Conservation (phyloP, 2,329 filamentous ascomycete species). For the Alternaria brassicicola region DNA sequence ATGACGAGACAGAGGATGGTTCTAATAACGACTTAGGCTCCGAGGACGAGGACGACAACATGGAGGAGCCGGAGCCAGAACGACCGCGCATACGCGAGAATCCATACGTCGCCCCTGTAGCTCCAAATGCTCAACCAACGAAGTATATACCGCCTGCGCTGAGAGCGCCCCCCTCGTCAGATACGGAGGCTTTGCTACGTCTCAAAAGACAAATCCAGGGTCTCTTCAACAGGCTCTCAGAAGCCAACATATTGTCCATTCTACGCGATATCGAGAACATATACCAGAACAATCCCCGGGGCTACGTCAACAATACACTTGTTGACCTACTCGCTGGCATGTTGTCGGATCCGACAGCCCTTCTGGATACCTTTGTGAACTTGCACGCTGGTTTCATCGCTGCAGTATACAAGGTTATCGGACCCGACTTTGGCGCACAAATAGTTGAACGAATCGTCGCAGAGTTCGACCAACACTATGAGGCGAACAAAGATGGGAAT, state of each 20-base stretch:
- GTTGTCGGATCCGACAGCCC: slow-evolving; percentile 75
- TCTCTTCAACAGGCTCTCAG: slow-evolving; percentile 88
- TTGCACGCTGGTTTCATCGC: slow-evolving; percentile 89
- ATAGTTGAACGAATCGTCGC: slow-evolving; percentile 79
- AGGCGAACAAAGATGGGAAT: slow-evolving; percentile 45
- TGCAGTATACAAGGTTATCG: slow-evolving; percentile 84
- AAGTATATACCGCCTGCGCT: slow-evolving; percentile 94
- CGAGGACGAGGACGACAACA: slow-evolving; percentile 34
- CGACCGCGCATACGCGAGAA: slow-evolving; percentile 70
- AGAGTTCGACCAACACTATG: slow-evolving; percentile 72
- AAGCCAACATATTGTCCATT: slow-evolving; percentile 86
- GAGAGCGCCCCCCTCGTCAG: slow-evolving; percentile 66
- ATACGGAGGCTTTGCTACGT: slow-evolving; percentile 70
- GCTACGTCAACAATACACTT: slow-evolving; percentile 81
- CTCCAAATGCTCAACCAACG: slow-evolving; percentile 50
- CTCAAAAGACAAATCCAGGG: slow-evolving; percentile 84
- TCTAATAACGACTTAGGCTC: slow-evolving; percentile 42
- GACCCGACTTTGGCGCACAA: slow-evolving; percentile 87
- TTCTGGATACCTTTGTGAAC: slow-evolving; percentile 89
- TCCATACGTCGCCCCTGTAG: slow-evolving; percentile 79
- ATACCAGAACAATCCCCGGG: slow-evolving; percentile 83
- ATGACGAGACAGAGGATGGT: slow-evolving; percentile 31
- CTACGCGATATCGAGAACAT: slow-evolving; percentile 80
- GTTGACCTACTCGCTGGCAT: slow-evolving; percentile 79
- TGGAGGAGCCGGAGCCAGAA: slow-evolving; percentile 43